phyloP scores from a whole-genome alignment of 2,329 filamentous ascomycete species.

The Alternaria infectoria region DNA sequence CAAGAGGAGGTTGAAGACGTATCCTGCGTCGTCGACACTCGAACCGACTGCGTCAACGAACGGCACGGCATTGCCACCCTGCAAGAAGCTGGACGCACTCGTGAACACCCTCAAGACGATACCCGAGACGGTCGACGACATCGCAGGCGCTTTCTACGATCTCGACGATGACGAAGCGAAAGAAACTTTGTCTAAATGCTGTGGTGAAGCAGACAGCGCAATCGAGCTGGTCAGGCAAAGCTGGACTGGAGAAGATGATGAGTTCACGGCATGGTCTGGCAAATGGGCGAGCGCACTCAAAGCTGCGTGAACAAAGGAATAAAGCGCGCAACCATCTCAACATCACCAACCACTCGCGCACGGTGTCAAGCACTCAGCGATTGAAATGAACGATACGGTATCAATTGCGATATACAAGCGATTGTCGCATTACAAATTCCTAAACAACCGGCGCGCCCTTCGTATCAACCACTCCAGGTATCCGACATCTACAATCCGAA shows the following conservation, averaged over 20 bases:
- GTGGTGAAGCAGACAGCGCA: constrained; percentile 63
- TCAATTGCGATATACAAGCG: background rate
- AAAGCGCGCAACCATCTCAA: background rate
- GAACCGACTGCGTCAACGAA: constrained; percentile 10
- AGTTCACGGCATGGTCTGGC: constrained; percentile 78
- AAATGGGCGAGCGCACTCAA: constrained; percentile 59
- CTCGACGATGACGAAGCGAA: constrained; percentile 67
- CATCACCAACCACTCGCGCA: background rate
- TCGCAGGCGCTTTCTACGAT: constrained; percentile 76
- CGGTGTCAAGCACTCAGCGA: background rate
- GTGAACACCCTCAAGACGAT: constrained; percentile 64
- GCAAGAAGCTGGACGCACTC: constrained; percentile 59
- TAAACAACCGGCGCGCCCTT: background rate
- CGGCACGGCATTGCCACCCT: constrained; percentile 14
- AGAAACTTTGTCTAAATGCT: constrained; percentile 64
- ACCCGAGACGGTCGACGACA: constrained; percentile 72
- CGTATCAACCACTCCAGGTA: background rate
- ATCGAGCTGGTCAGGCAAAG: constrained; percentile 62
- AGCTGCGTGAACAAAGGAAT: constrained; percentile 21
- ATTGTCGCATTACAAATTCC: background rate
- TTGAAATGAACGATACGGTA: background rate
- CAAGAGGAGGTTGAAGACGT: constrained; percentile 71
- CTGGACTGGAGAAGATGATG: constrained; percentile 73
- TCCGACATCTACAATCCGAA: constrained; percentile 29
- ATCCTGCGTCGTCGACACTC: constrained; percentile 43